These are phyloP conservation scores for Letharia lupina DNA, from an alignment of 495 filamentous ascomycete species.

Conservation along the genomic window DNA sequence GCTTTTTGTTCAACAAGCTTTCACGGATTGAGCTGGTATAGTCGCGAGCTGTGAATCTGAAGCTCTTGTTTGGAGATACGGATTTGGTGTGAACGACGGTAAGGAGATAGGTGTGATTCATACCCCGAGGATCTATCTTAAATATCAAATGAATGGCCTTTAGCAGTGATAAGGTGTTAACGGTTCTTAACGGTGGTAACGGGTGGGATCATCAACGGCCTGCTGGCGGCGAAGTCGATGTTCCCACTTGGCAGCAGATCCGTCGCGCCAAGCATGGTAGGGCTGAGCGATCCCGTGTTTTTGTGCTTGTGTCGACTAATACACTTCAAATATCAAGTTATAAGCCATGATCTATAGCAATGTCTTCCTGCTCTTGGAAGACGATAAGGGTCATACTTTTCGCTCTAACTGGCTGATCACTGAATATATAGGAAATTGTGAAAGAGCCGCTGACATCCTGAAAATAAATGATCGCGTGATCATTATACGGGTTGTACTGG, in stretches of 20 bases:
- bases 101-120: neutral
- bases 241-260: neutral
- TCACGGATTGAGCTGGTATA: neutral
- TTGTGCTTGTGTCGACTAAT: neutral
- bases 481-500: neutral
- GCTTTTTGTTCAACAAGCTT: neutral
- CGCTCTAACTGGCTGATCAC: no score
- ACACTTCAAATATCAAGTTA: no score
- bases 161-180: neutral
- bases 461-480: neutral
- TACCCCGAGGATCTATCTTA: neutral
- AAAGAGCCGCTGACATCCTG: no score
- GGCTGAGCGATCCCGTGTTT: neutral
- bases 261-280: constrained; percentile 1
- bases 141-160: neutral
- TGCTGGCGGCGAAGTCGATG: neutral
- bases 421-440: no score
- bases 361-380: neutral
- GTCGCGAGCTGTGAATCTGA: constrained; percentile 5
- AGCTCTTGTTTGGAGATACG: neutral
- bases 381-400: no score
- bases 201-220: neutral
- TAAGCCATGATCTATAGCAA: neutral
- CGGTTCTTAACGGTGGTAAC: neutral
- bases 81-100: neutral